Evolutionary conservation across 495 filamentous ascomycete genomes (phyloP).

Genomic region (Pyrenopolyporus hunteri): DNA sequence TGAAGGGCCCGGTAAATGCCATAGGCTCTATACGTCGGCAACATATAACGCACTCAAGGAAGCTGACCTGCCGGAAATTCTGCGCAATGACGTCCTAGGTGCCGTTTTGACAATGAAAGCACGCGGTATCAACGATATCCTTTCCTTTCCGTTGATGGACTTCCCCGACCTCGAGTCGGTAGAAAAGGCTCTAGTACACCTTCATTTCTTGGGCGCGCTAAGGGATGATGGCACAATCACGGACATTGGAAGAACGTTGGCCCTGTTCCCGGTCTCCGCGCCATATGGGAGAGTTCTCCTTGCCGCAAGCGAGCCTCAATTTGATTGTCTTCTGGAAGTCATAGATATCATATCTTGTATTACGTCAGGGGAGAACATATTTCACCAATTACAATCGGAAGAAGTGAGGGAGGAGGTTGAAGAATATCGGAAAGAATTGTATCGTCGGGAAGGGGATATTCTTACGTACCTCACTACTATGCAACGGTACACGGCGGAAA

Average conservation of each 20-base stretch:
- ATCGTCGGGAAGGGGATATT: constrained; percentile 85
- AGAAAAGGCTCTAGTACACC: constrained; percentile 81
- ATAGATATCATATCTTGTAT: constrained; percentile 93
- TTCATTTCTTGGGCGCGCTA: constrained; percentile 79
- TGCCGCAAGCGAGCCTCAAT: constrained; percentile 72
- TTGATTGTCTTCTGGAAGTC: constrained; percentile 75
- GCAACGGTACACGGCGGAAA: constrained; percentile 78
- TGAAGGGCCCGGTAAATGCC: constrained; percentile 90
- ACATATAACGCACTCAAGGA: constrained; percentile 74
- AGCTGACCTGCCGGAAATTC: constrained; percentile 83
- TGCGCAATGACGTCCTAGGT: constrained; percentile 84
- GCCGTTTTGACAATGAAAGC: constrained; percentile 95
- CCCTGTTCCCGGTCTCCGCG: constrained; percentile 81
- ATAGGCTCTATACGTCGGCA: constrained; percentile 84
- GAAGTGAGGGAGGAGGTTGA: constrained; percentile 82
- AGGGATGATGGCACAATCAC: constrained; percentile 76
- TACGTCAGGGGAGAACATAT: constrained; percentile 84
- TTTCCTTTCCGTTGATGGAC: constrained; percentile 85
- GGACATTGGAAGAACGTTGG: constrained; percentile 73
- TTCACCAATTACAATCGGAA: constrained; percentile 78
- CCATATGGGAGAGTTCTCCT: constrained; percentile 81
- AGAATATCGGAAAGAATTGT: constrained; percentile 71
- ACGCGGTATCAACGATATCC: constrained; percentile 80
- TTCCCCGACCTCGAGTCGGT: constrained; percentile 77
- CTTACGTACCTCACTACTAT: constrained; percentile 85